phyloP scores from a whole-genome alignment of 2,329 filamentous ascomycete species.

The Fusarium musae region DNA sequence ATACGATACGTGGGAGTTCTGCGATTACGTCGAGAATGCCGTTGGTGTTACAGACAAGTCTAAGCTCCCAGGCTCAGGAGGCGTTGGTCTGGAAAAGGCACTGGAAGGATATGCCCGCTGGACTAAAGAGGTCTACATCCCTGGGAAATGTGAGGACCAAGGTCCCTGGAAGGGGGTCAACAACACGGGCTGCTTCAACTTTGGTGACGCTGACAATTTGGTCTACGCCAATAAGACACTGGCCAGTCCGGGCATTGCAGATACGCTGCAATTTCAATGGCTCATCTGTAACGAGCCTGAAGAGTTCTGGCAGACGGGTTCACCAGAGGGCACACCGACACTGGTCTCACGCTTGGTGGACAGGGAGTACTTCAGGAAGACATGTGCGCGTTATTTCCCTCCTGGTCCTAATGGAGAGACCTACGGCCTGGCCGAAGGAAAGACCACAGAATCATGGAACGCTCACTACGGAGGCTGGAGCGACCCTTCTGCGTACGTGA shows the following conservation, averaged over 20 bases:
- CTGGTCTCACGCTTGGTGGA: slow-evolving; percentile 2
- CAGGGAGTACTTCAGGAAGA: slow-evolving; percentile 4
- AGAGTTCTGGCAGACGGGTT: slow-evolving; percentile 6
- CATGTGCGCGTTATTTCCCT: background rate
- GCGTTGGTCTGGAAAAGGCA: background rate
- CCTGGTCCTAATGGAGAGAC: background rate
- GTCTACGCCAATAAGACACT: background rate
- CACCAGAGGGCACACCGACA: background rate
- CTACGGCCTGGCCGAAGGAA: background rate
- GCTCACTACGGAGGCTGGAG: slow-evolving; percentile 2
- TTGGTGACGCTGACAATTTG: background rate
- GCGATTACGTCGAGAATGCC: slow-evolving; percentile 1
- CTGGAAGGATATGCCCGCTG: slow-evolving; percentile 2
- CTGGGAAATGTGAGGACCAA: background rate
- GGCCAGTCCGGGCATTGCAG: background rate
- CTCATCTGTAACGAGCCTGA: slow-evolving; percentile 5
- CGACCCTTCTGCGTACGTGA: background rate
- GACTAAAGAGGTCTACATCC: background rate
- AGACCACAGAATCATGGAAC: background rate
- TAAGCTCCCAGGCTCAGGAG: background rate
- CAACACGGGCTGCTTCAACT: slow-evolving; percentile 10
- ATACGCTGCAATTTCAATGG: background rate
- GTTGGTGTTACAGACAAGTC: background rate
- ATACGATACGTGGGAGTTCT: background rate
- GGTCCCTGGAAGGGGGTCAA: slow-evolving; percentile 5